Evolutionary conservation across 1,284 basidiomycete genomes (phyloP).

Genomic region (Papiliotrema nemorosa): DNA sequence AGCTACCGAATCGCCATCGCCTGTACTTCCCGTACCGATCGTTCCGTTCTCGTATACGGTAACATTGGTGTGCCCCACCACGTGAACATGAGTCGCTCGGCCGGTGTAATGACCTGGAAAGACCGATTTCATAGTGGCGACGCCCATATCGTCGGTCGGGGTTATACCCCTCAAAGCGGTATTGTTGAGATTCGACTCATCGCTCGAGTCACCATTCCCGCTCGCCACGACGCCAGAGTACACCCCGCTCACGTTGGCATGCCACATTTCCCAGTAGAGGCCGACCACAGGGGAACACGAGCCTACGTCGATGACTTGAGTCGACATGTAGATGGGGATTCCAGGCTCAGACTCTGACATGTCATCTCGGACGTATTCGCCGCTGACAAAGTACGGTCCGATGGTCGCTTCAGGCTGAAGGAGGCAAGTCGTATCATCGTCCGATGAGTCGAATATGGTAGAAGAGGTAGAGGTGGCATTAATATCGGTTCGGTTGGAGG

Average conservation of each 20-base stretch:
- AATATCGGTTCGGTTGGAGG: conserved; percentile 15
- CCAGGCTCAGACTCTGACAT: conserved; percentile 57
- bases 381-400: conserved; percentile 24
- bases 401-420: conserved; percentile 20
- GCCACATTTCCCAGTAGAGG: conserved; percentile 69
- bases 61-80: conserved; percentile 19
- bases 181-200: conserved; percentile 48
- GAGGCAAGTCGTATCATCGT: conserved; percentile 9
- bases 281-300: conserved; percentile 66
- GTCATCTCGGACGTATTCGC: conserved; percentile 51
- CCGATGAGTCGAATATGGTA: conserved; percentile 8
- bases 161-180: conserved; percentile 64
- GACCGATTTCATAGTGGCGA: conserved; percentile 64
- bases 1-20: conserved; percentile 13
- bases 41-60: conserved; percentile 27
- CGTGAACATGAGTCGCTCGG: conserved; percentile 25
- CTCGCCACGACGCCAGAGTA: conserved; percentile 52
- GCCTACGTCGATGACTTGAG: conserved; percentile 59
- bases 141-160: conserved; percentile 63
- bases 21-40: conserved; percentile 38
- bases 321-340: conserved; percentile 47
- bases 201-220: conserved; percentile 38
- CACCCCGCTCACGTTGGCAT: conserved; percentile 52
- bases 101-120: conserved; percentile 61
- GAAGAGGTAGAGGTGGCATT: conserved; percentile 7